phyloP scores from a whole-genome alignment of 768 basidiomycete genomes.

The Stropharia rugosoannulata region DNA sequence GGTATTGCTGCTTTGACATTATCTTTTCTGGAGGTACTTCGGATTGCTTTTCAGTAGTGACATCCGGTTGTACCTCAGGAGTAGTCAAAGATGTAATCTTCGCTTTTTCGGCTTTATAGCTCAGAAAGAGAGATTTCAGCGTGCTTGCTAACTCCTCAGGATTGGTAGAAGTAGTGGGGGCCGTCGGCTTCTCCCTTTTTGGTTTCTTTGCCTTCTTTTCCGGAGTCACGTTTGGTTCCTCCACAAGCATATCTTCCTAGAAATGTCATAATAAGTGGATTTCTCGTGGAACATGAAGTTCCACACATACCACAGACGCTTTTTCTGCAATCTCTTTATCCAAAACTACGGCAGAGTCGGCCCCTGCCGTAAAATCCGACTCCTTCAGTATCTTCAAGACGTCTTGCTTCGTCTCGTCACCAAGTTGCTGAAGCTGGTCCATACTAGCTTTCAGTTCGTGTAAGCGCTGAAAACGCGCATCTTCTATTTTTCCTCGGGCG shows the following conservation, averaged over 20 bases:
- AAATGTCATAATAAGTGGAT: background rate
- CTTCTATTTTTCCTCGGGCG: slow-evolving; percentile 58
- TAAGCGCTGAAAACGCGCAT: slow-evolving; percentile 55
- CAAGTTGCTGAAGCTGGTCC: slow-evolving; percentile 34
- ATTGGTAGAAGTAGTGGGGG: background rate
- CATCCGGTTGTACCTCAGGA: background rate
- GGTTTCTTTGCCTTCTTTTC: too few species aligned
- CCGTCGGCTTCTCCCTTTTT: background rate
- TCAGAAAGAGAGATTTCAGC: slow-evolving; percentile 47
- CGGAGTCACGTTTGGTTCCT: too few species aligned
- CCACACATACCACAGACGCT: background rate
- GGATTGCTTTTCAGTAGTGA: slow-evolving; percentile 4
- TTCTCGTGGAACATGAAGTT: background rate
- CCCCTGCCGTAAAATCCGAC: background rate
- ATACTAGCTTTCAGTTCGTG: slow-evolving; percentile 39
- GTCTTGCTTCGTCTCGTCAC: slow-evolving; percentile 9
- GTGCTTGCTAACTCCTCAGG: slow-evolving; percentile 31
- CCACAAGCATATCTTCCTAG: too few species aligned
- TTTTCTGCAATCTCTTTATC: background rate
- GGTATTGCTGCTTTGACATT: slow-evolving; percentile 63
- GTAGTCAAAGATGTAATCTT: slow-evolving; percentile 41
- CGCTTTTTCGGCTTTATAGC: slow-evolving; percentile 46
- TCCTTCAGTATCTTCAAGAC: slow-evolving; percentile 10
- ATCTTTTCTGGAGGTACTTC: slow-evolving; percentile 39
- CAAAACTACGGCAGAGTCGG: background rate